Evolutionary conservation across 2,329 filamentous ascomycete species (phyloP), one percentile per base, ranked within the genome.

Genomic region (Colletotrichum magnum): DNA sequence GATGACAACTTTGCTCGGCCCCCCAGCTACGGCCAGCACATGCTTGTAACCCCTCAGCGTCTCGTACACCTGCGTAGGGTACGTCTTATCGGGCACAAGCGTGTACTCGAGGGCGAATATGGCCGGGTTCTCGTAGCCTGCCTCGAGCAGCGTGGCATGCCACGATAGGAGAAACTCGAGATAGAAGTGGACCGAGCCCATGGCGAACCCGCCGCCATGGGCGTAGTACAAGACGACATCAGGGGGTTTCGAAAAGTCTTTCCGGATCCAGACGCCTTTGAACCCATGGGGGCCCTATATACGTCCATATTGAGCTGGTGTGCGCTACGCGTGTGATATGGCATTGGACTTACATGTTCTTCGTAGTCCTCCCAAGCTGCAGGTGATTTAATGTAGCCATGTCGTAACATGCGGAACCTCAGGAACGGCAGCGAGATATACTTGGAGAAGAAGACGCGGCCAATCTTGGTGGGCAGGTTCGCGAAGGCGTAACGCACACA

Each of bases 151-250:
- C 18, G 94, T 81, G 51, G 86, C 84, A 13, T 93, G 82, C 91
- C 92, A 94, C 9, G 89, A 88, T 62, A 95, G 82, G 3, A 97
- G 84, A 73, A 95, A 96, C 75, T 97, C 94, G 43, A 95, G 87
- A 78, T 97, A 97, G 79, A 97, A 97, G 81, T 92, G 93, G 18
- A 87, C 85, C 13, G 92, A 94, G 3, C 94, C 94, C 90, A 97
- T 93, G 6, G 89, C 89, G 77, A 97, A 96, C 0, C 94, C 94
- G 24, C 94, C 94, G 16, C 92, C 94, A 77, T 97, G 94, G 48
- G 89, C 88, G 77, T 96, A 96, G 77, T 94, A 95, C 2, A 97
- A 80, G n/a, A 94, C 90, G 64, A 96, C 83, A 76, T 96, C 93
- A 0, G 93, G 91, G 62, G 87, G 83, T 57, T 84, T 80, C 47